Evolutionary conservation across 305 asterid genomes (phyloP).

Genomic region (Fraxinus greggii): DNA sequence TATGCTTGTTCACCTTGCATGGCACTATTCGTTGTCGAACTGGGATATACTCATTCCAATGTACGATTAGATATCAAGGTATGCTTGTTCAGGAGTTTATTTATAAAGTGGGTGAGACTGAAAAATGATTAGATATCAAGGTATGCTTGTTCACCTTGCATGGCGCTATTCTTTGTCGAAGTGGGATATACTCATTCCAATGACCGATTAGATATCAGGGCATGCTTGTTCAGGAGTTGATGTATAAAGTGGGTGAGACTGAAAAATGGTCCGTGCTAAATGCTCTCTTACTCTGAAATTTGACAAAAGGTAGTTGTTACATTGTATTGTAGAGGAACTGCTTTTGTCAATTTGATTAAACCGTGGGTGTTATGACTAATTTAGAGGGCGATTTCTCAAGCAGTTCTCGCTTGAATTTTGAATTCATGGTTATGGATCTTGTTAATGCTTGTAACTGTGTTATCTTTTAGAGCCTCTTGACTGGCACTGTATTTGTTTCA

Average conservation of each 20-base stretch:
- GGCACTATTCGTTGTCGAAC: too few species aligned
- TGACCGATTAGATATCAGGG: not conserved
- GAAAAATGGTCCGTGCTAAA: not conserved
- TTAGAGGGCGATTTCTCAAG: not conserved
- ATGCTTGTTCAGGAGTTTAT: not conserved
- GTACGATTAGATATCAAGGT: not conserved
- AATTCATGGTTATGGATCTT: not conserved
- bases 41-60: not conserved
- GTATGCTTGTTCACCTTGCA: too few species aligned
- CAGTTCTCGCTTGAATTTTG: not conserved
- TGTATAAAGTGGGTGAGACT: not conserved
- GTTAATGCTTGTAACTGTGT: not conserved
- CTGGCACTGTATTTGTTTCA: not conserved
- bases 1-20: too few species aligned
- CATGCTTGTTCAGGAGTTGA: not conserved
- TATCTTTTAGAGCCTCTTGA: not conserved
- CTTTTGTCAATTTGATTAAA: not conserved
- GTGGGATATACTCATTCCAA: not conserved
- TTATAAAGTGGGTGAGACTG: not conserved
- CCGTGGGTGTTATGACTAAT: not conserved
- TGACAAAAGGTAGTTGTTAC: not conserved
- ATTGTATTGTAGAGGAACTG: not conserved
- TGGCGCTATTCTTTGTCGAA: too few species aligned
- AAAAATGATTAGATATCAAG: not conserved
- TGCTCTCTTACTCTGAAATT: not conserved